Evolutionary conservation across 768 basidiomycete genomes (phyloP), one percentile per base, ranked within the genome.

Genomic region (Kwoniella botswanensis): DNA sequence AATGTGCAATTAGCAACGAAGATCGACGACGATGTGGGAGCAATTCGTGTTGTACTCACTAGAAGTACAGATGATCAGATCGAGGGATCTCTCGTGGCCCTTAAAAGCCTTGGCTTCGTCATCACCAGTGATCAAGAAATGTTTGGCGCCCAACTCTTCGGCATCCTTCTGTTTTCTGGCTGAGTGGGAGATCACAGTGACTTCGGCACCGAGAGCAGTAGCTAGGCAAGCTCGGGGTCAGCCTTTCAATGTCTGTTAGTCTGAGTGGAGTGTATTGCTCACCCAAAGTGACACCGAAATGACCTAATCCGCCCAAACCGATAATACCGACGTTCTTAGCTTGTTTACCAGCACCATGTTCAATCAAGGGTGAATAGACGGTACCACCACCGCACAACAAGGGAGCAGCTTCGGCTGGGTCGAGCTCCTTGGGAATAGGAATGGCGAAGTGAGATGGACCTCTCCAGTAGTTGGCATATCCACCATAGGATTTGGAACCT

Each of bases 341-440:
- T n/a, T 76, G 73, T 21, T 61, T 78, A 26, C 80, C 82, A 12
- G 76, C 77, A 43, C 80, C 80, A 71, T 78, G 78, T 24, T 75
- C 59, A 22, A 57, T 69, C 44, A 83, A 67, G 10, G 82, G 82
- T 12, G 75, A 71, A 72, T 63, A 83, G n/a, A 83, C 71, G 42
- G 80, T 83, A 4, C 65, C 71, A 46, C 82, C 82, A 17, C 74
- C 81, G 57, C 82, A 82, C 26, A 82, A 67, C 72, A 81, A 76
- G 2, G 82, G 80, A 21, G 82, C 82, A 10, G 80, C 82, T 12
- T 73, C 50, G 2, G 79, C 50, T 84, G 85, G 77, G 84, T 89
- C 69, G 85, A 87, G 65, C 85, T 86, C n/a, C 80, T 90, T 15
- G 89, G 90, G 91, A 88, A 90, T 46, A 74, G 92, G 67, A 86